These are phyloP conservation scores for Aegilops speltoides DNA, from an alignment of 176 grass and related monocot genomes.

Conservation along the genomic window DNA sequence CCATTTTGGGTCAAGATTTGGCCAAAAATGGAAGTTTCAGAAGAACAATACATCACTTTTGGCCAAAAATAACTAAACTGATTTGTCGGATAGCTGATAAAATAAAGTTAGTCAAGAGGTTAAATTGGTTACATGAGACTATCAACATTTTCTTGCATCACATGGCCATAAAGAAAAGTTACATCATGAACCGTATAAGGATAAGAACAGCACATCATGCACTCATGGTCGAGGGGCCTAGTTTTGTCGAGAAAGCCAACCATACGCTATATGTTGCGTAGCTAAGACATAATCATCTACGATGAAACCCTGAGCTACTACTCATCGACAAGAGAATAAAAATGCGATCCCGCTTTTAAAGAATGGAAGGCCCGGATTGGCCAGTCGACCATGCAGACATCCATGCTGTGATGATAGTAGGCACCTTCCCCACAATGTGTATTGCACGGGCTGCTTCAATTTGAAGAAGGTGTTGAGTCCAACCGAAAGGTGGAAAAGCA, in stretches of 20 bases:
- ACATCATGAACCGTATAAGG: too few relatives aligned
- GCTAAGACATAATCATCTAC: too few relatives aligned
- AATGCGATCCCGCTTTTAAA: conserved; percentile 9
- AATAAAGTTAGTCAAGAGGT: neutral
- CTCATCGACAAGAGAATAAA: neutral
- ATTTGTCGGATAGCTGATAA: neutral
- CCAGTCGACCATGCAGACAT: conserved; percentile 76
- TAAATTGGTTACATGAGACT: neutral
- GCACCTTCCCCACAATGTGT: conserved; percentile 53
- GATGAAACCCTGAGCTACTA: neutral
- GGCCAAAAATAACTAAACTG: neutral
- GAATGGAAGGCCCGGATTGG: conserved; percentile 77
- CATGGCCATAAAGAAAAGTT: neutral
- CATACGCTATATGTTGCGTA: neutral
- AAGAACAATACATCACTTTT: too few relatives aligned
- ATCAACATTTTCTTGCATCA: neutral
- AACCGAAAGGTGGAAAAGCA: conserved; percentile 37
- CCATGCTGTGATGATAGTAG: conserved; percentile 89
- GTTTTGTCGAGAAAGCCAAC: neutral
- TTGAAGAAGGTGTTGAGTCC: conserved; percentile 82
- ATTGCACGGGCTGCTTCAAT: conserved; percentile 55
- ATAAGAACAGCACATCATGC: too few relatives aligned
- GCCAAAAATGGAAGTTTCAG: too few relatives aligned
- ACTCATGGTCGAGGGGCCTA: neutral
- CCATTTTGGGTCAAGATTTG: too few relatives aligned